Evolutionary conservation across 495 filamentous ascomycete genomes (phyloP), one percentile per base, ranked within the genome.

Genomic region (Tuber aestivum): DNA sequence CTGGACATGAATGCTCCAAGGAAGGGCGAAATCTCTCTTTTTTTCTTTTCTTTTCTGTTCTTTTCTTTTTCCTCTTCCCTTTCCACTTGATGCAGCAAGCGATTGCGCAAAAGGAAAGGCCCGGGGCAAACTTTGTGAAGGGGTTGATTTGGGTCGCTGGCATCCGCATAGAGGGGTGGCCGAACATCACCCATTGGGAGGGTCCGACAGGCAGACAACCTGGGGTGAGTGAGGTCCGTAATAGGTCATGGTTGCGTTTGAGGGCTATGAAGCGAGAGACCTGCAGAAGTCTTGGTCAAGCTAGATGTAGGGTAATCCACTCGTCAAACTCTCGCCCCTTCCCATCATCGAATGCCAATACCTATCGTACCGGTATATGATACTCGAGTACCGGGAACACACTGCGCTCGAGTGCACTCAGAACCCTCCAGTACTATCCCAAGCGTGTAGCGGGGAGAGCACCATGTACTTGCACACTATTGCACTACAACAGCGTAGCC

Each of bases 61-160:
- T 10, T n/a, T 56, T n/a, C 8, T 32, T 20, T 65, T 20, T 16
- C 23, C n/a, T 12, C 0, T 65, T 65, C 32, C 56, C 14, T 7
- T 65, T 35, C 56, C 56, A 65, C 56, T 65, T 65, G n/a, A 48
- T 61, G 74, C 69, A 75, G 74, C 74, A 78, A 79, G 76, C 70
- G 78, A 79, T 79, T 79, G 78, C 76, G 78, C 78, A 79, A 79
- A 79, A 76, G 78, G 78, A 76, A 79, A 79, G 37, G 77, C 76
- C 77, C 77, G 78, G 70, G 61, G 77, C 56, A 65, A 65, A 65
- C 27, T 65, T 65, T 79, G 76, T 61, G 76, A 79, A 79, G 78
- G 78, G 78, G 74, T 77, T 79, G 77, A 76, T 79, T 72, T 79
- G 61, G 69, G 77, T 79, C 77, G 78, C 76, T 79, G 78, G 79